Conservation (phyloP, 169 alveolate genomes). For the Plasmodium knowlesi region DNA sequence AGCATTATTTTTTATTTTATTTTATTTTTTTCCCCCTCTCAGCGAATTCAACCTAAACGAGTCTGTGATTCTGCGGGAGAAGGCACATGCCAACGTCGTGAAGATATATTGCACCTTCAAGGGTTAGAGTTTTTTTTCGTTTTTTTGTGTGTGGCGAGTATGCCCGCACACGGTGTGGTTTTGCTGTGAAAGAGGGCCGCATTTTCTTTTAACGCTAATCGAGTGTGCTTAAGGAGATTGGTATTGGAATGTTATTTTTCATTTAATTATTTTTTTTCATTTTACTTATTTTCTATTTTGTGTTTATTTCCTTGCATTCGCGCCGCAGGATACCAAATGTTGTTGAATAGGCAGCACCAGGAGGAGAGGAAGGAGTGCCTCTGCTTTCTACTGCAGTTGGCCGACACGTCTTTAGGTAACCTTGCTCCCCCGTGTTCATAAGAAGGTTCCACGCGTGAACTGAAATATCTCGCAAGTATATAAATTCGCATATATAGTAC, state of each 20-base stretch:
- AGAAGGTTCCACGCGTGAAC: neutral
- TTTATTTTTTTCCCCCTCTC: neutral
- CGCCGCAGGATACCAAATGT: conserved; percentile 30
- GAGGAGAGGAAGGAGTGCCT: conserved; percentile 51
- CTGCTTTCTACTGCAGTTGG: conserved; percentile 48
- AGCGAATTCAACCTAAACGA: conserved; percentile 68
- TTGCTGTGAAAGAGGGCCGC: neutral
- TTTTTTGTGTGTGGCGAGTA: neutral
- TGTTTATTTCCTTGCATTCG: too few species aligned
- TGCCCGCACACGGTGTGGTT: neutral
- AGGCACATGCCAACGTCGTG: conserved; percentile 41
- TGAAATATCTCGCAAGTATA: neutral
- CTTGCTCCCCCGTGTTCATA: neutral
- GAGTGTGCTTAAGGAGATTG: neutral
- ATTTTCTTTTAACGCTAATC: neutral
- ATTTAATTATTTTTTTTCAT: too few species aligned
- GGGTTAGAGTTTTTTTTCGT: neutral
- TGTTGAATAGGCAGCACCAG: conserved; percentile 35
- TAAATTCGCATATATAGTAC: neutral
- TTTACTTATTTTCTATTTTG: too few species aligned
- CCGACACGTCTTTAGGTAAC: conserved; percentile 67
- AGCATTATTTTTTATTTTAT: neutral
- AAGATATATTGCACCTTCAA: conserved; percentile 39
- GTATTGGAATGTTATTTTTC: neutral
- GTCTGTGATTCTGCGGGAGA: conserved; percentile 58